Percentiles rank a stretch among this genome's conserved stretches.
phyloP scores from a whole-genome alignment of 768 basidiomycete species.

The Rubroboletus pulcherrimus region DNA sequence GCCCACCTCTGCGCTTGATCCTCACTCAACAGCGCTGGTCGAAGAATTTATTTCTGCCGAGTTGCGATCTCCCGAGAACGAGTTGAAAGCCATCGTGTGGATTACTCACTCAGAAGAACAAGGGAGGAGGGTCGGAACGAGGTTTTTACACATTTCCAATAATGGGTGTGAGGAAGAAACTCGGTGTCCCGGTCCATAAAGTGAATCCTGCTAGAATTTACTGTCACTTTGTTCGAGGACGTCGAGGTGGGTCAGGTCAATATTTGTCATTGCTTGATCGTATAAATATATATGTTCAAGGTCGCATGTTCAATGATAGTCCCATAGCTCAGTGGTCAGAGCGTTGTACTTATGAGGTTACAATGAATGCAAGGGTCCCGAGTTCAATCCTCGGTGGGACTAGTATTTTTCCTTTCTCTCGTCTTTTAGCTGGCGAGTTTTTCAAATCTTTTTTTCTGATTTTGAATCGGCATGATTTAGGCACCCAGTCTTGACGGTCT shows the following conservation, averaged over 20 bases:
- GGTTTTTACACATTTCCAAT: slow-evolving; percentile 51
- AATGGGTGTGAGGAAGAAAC: slow-evolving; percentile 44
- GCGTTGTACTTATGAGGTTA: slow-evolving; percentile 61
- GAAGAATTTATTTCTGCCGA: slow-evolving; percentile 58
- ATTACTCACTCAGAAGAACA: slow-evolving; percentile 87
- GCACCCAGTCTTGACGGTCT: not conserved
- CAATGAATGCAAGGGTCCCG: slow-evolving; percentile 56
- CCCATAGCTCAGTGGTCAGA: slow-evolving; percentile 63
- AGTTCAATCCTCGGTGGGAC: slow-evolving; percentile 62
- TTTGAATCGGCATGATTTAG: not conserved
- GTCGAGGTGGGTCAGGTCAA: not conserved
- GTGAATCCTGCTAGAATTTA: not conserved
- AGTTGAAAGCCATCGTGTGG: slow-evolving; percentile 76
- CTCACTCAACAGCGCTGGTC: slow-evolving; percentile 58
- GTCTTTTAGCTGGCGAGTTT: not conserved
- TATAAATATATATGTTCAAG: not conserved
- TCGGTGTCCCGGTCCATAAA: slow-evolving; percentile 26
- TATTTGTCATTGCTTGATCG: not conserved
- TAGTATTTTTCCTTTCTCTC: slow-evolving; percentile 33
- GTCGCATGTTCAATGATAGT: slow-evolving; percentile 16
- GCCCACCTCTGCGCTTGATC: slow-evolving; percentile 86
- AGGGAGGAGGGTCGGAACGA: slow-evolving; percentile 66
- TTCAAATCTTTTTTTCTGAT: not conserved
- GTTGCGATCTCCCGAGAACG: slow-evolving; percentile 44
- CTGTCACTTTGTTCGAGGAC: too few species aligned